Evolutionary conservation across 192 early-diverging fungal genomes (phyloP).

Genomic region (Powellomyces hirtus): DNA sequence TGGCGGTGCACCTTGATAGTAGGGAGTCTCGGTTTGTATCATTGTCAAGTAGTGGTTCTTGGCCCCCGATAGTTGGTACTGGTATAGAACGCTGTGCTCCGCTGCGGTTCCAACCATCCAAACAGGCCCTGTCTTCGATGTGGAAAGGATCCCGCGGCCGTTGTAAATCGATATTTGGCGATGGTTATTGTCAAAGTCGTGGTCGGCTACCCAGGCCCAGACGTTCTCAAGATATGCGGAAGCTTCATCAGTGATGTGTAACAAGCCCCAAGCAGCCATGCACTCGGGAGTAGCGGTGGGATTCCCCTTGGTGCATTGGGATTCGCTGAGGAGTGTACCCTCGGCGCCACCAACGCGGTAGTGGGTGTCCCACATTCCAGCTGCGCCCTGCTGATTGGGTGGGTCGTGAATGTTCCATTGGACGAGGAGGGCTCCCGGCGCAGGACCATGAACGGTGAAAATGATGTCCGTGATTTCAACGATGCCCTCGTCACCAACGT

Average conservation of each 20-base stretch:
- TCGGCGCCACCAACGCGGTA: constrained; percentile 40
- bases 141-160: constrained; percentile 37
- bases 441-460: constrained; percentile 15
- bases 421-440: constrained; percentile 39
- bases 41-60: constrained; percentile 37
- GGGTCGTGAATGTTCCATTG: constrained; percentile 35
- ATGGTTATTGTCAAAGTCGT: constrained; percentile 36
- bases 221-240: constrained; percentile 44
- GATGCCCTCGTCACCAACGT: constrained; percentile 35
- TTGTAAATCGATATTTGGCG: constrained; percentile 35
- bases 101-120: constrained; percentile 40
- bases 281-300: constrained; percentile 16
- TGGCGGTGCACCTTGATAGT: constrained; percentile 34
- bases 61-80: constrained; percentile 37
- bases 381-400: constrained; percentile 16
- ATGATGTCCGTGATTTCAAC: constrained; percentile 37
- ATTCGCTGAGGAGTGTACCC: constrained; percentile 27
- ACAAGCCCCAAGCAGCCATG: constrained; percentile 16
- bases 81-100: constrained; percentile 42
- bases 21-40: constrained; percentile 46
- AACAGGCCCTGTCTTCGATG: constrained; percentile 30
- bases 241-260: constrained; percentile 33
- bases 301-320: constrained; percentile 7
- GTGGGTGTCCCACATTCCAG: constrained; percentile 46
- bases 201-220: constrained; percentile 46